Percentiles rank a stretch among this genome's conserved stretches.
Evolutionary conservation across 2,329 filamentous ascomycete genomes (phyloP).

Genomic region (Polytolypa hystricis): DNA sequence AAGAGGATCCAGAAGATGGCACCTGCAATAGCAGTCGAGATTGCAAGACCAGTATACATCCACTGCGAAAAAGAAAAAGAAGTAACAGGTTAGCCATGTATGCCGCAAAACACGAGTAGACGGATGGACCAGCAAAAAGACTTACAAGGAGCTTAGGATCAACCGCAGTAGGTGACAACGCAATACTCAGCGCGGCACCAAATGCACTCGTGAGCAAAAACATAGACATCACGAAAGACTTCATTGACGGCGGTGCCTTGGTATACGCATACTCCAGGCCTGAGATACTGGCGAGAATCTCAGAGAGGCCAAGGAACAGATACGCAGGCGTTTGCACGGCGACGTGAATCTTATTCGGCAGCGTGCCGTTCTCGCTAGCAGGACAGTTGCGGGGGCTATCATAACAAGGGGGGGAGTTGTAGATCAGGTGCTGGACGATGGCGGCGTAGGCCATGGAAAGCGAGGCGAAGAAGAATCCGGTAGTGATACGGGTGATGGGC

Average conservation of each 20-base stretch:
- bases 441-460: constrained; percentile 51
- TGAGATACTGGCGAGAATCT: constrained; percentile 54
- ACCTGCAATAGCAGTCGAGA: constrained; percentile 39
- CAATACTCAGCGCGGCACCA: constrained; percentile 48
- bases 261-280: constrained; percentile 65
- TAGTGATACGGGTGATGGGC: constrained; percentile 64
- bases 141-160: constrained; percentile 49
- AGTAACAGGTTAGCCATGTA: neutral
- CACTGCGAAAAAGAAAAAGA: constrained; percentile 25
- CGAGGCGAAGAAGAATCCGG: constrained; percentile 56
- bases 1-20: constrained; percentile 44
- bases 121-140: neutral
- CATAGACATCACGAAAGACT: constrained; percentile 48
- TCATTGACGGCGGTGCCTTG: constrained; percentile 60
- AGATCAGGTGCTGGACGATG: constrained; percentile 47
- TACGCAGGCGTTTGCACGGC: constrained; percentile 36
- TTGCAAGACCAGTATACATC: constrained; percentile 51
- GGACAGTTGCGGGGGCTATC: constrained; percentile 24
- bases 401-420: constrained; percentile 43
- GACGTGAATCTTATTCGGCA: constrained; percentile 32
- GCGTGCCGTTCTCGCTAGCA: constrained; percentile 22
- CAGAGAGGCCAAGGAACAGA: constrained; percentile 37
- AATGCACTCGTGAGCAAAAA: constrained; percentile 49
- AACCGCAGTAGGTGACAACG: constrained; percentile 48
- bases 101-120: neutral